These are phyloP conservation scores for Lodderomyces parapsilosis DNA, from an alignment of 1,139 yeast genomes.

Conservation along the genomic window DNA sequence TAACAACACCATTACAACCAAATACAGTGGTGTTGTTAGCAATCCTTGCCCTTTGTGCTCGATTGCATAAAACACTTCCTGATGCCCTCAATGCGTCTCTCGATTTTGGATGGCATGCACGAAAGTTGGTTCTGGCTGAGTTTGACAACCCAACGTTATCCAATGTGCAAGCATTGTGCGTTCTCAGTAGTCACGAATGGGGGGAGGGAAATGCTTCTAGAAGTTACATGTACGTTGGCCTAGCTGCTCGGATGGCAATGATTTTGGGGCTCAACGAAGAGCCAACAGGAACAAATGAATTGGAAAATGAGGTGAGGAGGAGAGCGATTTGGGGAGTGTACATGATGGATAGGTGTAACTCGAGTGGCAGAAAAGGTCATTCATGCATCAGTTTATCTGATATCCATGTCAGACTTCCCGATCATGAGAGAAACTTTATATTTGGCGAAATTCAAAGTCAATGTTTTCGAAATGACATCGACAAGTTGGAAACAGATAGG, in stretches of 20 bases:
- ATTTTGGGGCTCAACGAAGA: constrained; percentile 34
- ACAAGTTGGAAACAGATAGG: constrained; percentile 12
- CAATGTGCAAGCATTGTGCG: constrained; percentile 34
- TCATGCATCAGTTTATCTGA: constrained; percentile 29
- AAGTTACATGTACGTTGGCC: constrained; percentile 36
- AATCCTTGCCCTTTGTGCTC: constrained; percentile 33
- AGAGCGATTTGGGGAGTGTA: constrained; percentile 41
- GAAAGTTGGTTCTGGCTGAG: constrained; percentile 26
- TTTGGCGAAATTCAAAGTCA: constrained; percentile 20
- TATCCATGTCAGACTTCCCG: constrained; percentile 23
- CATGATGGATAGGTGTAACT: constrained; percentile 43
- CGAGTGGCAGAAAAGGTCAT: constrained; percentile 34
- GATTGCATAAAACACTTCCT: constrained; percentile 31
- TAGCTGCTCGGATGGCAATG: constrained; percentile 41
- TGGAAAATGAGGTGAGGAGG: constrained; percentile 28
- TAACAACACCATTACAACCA: constrained; percentile 17
- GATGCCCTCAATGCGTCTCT: constrained; percentile 31
- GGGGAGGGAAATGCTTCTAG: constrained; percentile 39
- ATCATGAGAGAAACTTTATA: constrained; percentile 23
- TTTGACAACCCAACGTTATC: constrained; percentile 40
- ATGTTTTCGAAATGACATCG: constrained; percentile 17
- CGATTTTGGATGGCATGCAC: constrained; percentile 41
- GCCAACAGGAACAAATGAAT: constrained; percentile 7
- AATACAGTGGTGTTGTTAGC: constrained; percentile 34
- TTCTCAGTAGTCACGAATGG: constrained; percentile 43